Conservation (phyloP, 148 eudicot species). For the Camellia granthamiana region DNA sequence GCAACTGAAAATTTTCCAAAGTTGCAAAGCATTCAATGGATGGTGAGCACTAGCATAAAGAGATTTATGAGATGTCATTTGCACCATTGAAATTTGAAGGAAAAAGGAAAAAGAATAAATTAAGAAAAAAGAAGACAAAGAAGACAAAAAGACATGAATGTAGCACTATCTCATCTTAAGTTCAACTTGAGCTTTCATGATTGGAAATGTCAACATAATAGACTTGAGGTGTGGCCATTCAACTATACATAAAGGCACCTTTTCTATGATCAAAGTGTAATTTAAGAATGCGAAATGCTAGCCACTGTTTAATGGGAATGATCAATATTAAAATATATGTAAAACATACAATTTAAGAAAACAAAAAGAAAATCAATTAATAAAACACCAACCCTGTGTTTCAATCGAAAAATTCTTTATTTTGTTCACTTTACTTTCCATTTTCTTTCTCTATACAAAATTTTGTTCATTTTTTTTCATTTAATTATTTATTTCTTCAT, state of each 20-base stretch:
- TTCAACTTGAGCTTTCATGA: neutral
- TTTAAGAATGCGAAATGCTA: too few species aligned
- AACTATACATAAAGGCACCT: neutral
- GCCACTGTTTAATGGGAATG: too few species aligned
- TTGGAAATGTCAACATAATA: neutral
- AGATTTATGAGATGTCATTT: neutral
- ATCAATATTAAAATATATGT: too few species aligned
- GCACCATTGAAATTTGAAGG: conserved; percentile 13
- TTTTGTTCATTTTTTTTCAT: too few species aligned
- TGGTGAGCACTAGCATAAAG: conserved; percentile 13
- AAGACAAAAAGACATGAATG: neutral
- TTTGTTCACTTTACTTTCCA: neutral
- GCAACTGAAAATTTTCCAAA: neutral
- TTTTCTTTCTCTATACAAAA: too few species aligned
- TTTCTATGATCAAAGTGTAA: neutral
- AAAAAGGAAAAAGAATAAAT: neutral
- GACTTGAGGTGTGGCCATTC: conserved; percentile 12
- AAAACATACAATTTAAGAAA: too few species aligned
- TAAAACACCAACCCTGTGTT: neutral
- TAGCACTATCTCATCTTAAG: conserved; percentile 9
- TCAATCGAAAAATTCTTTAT: too few species aligned
- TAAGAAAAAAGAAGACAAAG: neutral
- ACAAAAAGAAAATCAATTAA: neutral
- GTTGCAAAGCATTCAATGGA: conserved; percentile 4
- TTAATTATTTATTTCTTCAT: too few species aligned